A percentile compares a stretch with the other conserved stretches of the same genome.
Conservation (phyloP, 2,329 filamentous ascomycete genomes). For the Fusarium phyllophilum region DNA sequence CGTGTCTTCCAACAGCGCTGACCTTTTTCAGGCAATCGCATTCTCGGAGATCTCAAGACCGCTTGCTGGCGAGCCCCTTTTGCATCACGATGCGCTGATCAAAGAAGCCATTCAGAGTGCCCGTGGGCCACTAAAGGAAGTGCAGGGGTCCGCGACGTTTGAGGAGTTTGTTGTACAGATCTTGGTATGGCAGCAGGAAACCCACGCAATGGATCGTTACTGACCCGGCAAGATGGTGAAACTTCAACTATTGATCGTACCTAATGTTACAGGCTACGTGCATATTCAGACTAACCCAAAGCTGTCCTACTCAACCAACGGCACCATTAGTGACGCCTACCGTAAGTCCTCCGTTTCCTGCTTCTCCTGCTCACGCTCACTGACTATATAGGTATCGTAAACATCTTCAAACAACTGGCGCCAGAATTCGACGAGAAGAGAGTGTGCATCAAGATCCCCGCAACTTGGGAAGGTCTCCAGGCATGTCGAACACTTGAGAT, state of each 20-base stretch:
- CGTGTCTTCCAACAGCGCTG: neutral
- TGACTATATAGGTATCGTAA: conserved; percentile 56
- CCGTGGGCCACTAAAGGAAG: conserved; percentile 15
- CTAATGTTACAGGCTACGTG: conserved; percentile 60
- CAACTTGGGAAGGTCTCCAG: conserved; percentile 71
- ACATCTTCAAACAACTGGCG: conserved; percentile 37
- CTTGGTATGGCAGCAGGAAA: conserved; percentile 51
- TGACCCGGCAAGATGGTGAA: conserved; percentile 60
- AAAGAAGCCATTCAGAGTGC: conserved; percentile 43
- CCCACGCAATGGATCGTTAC: neutral
- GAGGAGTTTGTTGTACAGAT: conserved; percentile 66
- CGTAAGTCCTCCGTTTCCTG: conserved; percentile 49
- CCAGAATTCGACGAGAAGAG: conserved; percentile 55
- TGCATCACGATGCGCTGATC: conserved; percentile 46
- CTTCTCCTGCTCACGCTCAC: neutral
- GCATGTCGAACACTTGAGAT: conserved; percentile 65
- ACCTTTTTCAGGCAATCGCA: conserved; percentile 47
- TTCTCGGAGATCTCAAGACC: conserved; percentile 46
- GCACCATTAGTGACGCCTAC: conserved; percentile 61
- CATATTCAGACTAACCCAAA: conserved; percentile 71
- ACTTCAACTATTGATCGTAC: conserved; percentile 61
- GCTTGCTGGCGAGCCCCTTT: conserved; percentile 22
- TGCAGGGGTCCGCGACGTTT: conserved; percentile 39
- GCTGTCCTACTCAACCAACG: conserved; percentile 60
- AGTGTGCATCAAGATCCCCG: conserved; percentile 71